Conservation (phyloP, 1,139 yeast species). For the Meyerozyma athensensis region DNA sequence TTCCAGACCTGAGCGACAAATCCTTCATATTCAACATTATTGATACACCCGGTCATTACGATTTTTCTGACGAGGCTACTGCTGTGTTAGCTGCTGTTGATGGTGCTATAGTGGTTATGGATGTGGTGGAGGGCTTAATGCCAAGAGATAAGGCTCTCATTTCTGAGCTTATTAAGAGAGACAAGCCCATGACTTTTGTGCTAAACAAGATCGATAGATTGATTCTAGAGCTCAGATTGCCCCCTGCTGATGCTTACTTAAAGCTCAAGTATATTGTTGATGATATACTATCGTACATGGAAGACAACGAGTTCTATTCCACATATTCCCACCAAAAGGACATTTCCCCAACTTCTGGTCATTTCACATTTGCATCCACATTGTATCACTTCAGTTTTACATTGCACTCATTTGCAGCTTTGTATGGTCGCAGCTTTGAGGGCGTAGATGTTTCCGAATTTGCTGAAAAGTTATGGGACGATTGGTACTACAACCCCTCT, state of each 20-base stretch:
- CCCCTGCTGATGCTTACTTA: constrained; percentile 68
- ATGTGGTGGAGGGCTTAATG: constrained; percentile 78
- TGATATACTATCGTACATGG: constrained; percentile 53
- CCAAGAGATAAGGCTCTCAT: constrained; percentile 46
- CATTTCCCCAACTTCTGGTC: constrained; percentile 60
- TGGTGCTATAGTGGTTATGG: constrained; percentile 67
- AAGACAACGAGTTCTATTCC: constrained; percentile 20
- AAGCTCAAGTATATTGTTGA: constrained; percentile 63
- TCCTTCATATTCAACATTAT: constrained; percentile 59
- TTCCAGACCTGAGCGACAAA: constrained; percentile 51
- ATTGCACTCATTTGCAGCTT: constrained; percentile 55
- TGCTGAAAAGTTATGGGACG: constrained; percentile 70
- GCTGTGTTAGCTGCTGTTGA: constrained; percentile 60
- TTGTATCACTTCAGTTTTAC: constrained; percentile 60
- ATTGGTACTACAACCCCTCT: constrained; percentile 47
- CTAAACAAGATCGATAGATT: constrained; percentile 84
- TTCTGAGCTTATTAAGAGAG: constrained; percentile 41
- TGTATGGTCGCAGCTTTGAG: constrained; percentile 36
- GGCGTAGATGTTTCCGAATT: constrained; percentile 40
- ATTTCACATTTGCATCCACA: constrained; percentile 73
- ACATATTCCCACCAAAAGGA: constrained; percentile 24
- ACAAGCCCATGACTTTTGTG: constrained; percentile 53
- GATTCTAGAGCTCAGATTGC: constrained; percentile 68
- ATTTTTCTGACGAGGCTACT: constrained; percentile 72
- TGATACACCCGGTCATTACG: constrained; percentile 91